Conservation (phyloP, 75 land plant genomes). For the Cryptomeria japonica region DNA sequence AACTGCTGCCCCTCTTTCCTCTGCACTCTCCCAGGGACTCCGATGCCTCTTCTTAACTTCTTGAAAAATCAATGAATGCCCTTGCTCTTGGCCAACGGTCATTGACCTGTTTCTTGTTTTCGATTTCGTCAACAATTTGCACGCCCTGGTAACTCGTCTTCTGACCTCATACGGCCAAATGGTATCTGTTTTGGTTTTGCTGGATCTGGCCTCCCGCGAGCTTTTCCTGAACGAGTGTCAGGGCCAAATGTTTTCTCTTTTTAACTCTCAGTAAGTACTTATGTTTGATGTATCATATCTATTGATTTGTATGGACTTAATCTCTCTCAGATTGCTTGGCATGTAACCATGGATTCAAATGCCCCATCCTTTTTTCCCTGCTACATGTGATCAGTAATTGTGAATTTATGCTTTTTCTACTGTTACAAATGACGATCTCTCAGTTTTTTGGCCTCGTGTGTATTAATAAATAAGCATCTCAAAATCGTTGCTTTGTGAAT, state of each 20-base stretch:
- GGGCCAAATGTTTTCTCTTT: neutral
- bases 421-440: neutral
- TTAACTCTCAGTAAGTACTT: slow-evolving; percentile 7
- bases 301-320: slow-evolving; percentile 13
- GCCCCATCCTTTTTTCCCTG: neutral
- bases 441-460: neutral
- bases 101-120: no score
- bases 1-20: slow-evolving; percentile 44
- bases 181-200: neutral
- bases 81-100: neutral
- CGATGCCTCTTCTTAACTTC: neutral
- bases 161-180: neutral
- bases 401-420: neutral
- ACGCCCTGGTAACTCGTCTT: neutral
- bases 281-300: slow-evolving; percentile 12
- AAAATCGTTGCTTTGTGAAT: neutral
- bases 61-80: neutral
- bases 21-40: slow-evolving; percentile 35
- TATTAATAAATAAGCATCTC: neutral
- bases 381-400: neutral
- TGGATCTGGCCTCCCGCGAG: neutral
- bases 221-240: neutral
- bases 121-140: neutral
- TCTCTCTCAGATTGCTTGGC: neutral
- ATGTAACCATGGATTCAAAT: neutral